Evolutionary conservation across 495 filamentous ascomycete species (phyloP).

Genomic region (Xylaria castorea): DNA sequence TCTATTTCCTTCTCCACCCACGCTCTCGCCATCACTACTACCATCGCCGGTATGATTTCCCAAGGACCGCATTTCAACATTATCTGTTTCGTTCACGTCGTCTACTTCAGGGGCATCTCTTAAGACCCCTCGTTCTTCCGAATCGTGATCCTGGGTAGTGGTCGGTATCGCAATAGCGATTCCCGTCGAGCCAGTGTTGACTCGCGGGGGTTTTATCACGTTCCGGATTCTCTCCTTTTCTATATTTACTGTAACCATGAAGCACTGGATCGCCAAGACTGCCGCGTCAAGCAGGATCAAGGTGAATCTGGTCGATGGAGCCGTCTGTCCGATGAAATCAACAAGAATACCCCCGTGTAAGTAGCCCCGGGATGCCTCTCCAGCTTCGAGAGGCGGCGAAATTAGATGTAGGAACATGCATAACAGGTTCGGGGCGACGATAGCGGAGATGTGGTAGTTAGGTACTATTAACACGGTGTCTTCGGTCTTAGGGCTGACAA

Average conservation of each 20-base stretch:
- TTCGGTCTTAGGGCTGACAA: constrained; percentile 78
- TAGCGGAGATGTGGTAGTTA: constrained; percentile 71
- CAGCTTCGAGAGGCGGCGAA: constrained; percentile 66
- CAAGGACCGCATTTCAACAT: constrained; percentile 59
- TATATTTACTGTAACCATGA: constrained; percentile 76
- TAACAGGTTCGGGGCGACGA: constrained; percentile 72
- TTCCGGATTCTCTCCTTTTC: constrained; percentile 67
- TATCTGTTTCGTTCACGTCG: constrained; percentile 46
- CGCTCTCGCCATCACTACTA: constrained; percentile 38
- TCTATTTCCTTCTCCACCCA: constrained; percentile 53
- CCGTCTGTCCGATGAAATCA: constrained; percentile 86
- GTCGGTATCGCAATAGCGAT: constrained; percentile 32
- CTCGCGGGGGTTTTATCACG: constrained; percentile 43
- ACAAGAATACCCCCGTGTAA: constrained; percentile 85
- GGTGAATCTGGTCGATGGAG: constrained; percentile 69
- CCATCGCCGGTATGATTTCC: constrained; percentile 32
- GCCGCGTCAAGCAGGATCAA: constrained; percentile 70
- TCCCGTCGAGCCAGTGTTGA: constrained; percentile 23
- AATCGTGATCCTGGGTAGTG: constrained; percentile 71
- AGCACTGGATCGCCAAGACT: constrained; percentile 70
- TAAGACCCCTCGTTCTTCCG: constrained; percentile 80
- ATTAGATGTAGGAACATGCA: constrained; percentile 76
- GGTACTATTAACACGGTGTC: constrained; percentile 63
- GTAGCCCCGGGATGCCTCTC: constrained; percentile 79
- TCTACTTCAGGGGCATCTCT: constrained; percentile 52